Base-by-base conservation (phyloP, 306 rosid species). In the Vigna mungo region DNA sequence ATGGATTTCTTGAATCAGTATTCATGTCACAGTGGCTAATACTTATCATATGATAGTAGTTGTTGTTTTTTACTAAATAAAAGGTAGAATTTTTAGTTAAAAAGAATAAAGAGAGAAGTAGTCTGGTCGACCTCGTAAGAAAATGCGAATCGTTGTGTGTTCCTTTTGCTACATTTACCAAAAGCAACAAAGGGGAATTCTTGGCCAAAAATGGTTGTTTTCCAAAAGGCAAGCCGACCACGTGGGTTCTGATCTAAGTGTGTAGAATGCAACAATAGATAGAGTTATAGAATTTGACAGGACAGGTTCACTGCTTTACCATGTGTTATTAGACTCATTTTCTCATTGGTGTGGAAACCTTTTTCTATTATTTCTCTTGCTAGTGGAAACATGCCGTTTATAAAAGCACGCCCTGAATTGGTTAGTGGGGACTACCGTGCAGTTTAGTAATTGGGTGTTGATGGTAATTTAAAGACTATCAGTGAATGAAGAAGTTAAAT, bases 381-480 rank as follows among this genome's bases (percentile, higher is more conserved):
- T 36, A 78, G 83, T 85, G 85, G 85, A 43, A 23, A 71, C 58
- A 20, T 82, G 55, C 16, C 18, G 63, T 76, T 71, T 82, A 16
- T 30, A 25, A 62, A 53, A 63, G 69, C 43, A 39, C 49, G 44
- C 65, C 60, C 11, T 81, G 39, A 68, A 25, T 49, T 51, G 68
- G 54, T 60, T 36, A 5, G 37, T 81, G 75, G 79, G 80, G 56
- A 67, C 53, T 53, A 18, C 7, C 7, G 47, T 73, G 76, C 14
- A 3, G 2, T 0, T 47, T 6, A 36, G 36, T 60, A 60, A 84
- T 34, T 71, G 4, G 61, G 54, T 69, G 36, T 79, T 17, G 7
- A 9, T 46, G 30, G 8, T n/a, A 48, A n/a, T 48, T 69, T 67
- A 67, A 6, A 23, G 14, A 10, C 2, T 65, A 15, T 20, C 0